Conservation (phyloP, 2,329 filamentous ascomycete genomes). For the Xylogone sp. region DNA sequence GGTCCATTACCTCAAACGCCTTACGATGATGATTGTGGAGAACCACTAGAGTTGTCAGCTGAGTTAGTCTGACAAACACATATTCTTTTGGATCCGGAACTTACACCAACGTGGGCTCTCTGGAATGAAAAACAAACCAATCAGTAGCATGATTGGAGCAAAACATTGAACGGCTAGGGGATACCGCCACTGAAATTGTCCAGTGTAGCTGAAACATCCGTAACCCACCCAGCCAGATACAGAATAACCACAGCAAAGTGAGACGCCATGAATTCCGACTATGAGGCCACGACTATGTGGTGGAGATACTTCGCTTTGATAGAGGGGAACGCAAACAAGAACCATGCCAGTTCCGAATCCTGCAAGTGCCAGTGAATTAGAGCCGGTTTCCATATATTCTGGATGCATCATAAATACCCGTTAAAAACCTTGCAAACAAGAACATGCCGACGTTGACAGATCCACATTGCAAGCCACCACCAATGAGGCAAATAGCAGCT, state of each 20-base stretch:
- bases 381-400: not conserved
- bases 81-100: not conserved
- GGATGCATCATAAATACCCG: not conserved
- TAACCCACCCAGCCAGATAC: not conserved
- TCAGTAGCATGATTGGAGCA: constrained; percentile 70
- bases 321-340: constrained; percentile 58
- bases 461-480: not conserved
- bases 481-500: not conserved
- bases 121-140: constrained; percentile 69
- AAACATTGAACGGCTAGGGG: constrained; percentile 73
- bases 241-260: not conserved
- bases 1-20: not conserved
- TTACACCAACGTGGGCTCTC: constrained; percentile 73
- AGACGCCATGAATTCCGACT: constrained; percentile 36
- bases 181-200: constrained; percentile 46
- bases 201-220: not conserved
- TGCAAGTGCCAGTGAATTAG: not conserved
- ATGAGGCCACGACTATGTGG: constrained; percentile 71
- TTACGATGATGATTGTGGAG: not conserved
- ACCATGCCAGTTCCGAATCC: constrained; percentile 48
- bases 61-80: not conserved
- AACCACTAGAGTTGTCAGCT: not conserved
- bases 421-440: not conserved
- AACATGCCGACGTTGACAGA: not conserved
- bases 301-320: constrained; percentile 60